Evolutionary conservation across 345 rosid genomes (phyloP).

Genomic region (Populus nigra): DNA sequence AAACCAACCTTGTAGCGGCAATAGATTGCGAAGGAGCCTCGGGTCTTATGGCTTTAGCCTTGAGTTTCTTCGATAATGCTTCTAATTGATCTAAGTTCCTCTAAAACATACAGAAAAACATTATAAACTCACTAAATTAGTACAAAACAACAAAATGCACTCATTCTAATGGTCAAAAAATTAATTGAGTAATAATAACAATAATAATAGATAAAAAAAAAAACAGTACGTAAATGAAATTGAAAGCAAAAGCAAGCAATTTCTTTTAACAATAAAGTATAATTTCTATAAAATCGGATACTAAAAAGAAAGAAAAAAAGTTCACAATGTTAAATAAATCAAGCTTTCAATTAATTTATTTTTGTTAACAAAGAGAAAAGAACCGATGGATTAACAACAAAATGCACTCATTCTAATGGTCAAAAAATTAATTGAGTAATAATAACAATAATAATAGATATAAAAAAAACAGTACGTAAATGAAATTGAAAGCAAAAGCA

Average conservation of each 20-base stretch:
- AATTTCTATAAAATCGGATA: not conserved
- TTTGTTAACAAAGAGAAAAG: not conserved
- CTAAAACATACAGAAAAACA: constrained; percentile 38
- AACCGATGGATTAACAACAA: not conserved
- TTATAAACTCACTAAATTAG: constrained; percentile 11
- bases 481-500: not conserved
- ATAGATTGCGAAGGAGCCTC: constrained; percentile 95
- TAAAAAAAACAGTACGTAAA: not conserved
- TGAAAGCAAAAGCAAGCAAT: not conserved
- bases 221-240: not conserved
- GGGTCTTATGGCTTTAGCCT: constrained; percentile 76
- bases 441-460: not conserved
- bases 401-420: not conserved
- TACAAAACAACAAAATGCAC: constrained; percentile 11
- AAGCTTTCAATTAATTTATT: not conserved
- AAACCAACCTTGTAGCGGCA: constrained; percentile 83
- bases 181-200: not conserved
- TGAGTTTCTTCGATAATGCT: constrained; percentile 92
- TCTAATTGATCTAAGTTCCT: constrained; percentile 94
- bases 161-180: not conserved
- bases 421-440: not conserved
- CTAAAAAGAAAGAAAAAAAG: not conserved
- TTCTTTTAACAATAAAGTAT: not conserved
- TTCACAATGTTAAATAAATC: not conserved
- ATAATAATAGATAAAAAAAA: not conserved